These are phyloP conservation scores for Cystoderma amianthinum DNA, from an alignment of 768 basidiomycete species.

Conservation along the genomic window DNA sequence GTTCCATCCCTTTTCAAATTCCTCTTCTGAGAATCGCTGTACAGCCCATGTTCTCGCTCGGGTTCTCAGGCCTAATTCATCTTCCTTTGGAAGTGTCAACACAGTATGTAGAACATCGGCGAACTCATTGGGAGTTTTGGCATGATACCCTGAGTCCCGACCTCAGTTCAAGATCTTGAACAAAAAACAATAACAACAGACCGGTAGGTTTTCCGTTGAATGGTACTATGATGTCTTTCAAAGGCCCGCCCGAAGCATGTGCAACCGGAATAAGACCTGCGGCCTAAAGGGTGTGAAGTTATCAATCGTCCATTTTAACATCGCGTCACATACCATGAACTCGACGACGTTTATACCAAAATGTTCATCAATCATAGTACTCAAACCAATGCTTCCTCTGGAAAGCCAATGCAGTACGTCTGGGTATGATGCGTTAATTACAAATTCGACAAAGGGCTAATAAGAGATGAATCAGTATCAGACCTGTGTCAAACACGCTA, in stretches of 20 bases:
- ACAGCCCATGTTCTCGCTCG: slow-evolving; percentile 69
- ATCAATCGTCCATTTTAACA: neutral
- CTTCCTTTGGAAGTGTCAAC: slow-evolving; percentile 45
- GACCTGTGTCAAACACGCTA: too few relatives aligned
- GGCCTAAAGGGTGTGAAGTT: slow-evolving; percentile 44
- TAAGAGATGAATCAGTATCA: slow-evolving; percentile 7
- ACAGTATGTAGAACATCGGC: slow-evolving; percentile 60
- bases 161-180: neutral
- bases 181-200: slow-evolving; percentile 12
- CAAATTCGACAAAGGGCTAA: slow-evolving; percentile 67
- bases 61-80: slow-evolving; percentile 55
- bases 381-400: slow-evolving; percentile 75
- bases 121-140: slow-evolving; percentile 55
- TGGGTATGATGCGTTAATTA: slow-evolving; percentile 77
- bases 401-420: slow-evolving; percentile 68
- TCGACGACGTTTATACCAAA: slow-evolving; percentile 98
- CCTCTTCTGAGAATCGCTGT: slow-evolving; percentile 66
- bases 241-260: slow-evolving; percentile 89
- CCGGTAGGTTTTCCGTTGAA: slow-evolving; percentile 66
- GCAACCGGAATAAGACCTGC: slow-evolving; percentile 90
- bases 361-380: slow-evolving; percentile 98
- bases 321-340: slow-evolving; percentile 67
- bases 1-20: slow-evolving; percentile 76
- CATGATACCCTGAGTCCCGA: slow-evolving; percentile 63
- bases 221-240: slow-evolving; percentile 87